Base-by-base conservation (phyloP, 2,329 filamentous ascomycete genomes). In the Cadophora sp. region DNA sequence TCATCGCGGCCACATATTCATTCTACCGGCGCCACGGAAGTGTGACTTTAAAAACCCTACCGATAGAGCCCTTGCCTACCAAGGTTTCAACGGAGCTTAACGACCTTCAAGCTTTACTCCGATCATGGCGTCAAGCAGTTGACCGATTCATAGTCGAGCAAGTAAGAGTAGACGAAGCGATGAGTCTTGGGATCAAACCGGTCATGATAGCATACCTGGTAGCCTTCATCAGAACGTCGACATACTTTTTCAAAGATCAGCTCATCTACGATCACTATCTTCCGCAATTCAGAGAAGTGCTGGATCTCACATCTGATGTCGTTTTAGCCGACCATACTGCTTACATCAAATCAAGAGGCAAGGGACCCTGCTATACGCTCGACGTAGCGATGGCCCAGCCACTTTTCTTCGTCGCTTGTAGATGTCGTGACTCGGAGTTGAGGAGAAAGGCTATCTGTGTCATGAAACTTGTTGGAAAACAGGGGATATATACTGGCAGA, bases 251-350 rank as follows among this genome's bases (percentile, higher is more conserved):
- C 43, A 26, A 50, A 14, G 46, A 46, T 14, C 55, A 68, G 34
- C 64, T 66, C 24, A 65, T 59, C 37, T 68, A 66, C 46, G 67
- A 68, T 60, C 34, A 55, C 29, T 63, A 63, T 40, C 6, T 48
- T 11, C 11, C 48, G 4, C 29, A 51, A 7, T 68, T 66, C 51
- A 16, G 58, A 43, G 59, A 60, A 16, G 62, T 68, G 5, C 2
- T 68, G 8, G 51, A 53, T 34, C 24, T 59, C 1, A 31, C 56
- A 31, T 26, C 43, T n/a, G 4, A 6, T 11, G 29, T 24, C 1
- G 34, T 61, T 8, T 19, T 19, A 11, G 34, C 24, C 12, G 22
- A 61, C 46, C 37, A 61, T 4, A 14, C 24, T 29, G 27, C 40
- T n/a, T 60, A n/a, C 24, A 60, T 19, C 62, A 65, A 34, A 27